Base-by-base conservation (phyloP, 306 rosid genomes). In the Malus fusca region DNA sequence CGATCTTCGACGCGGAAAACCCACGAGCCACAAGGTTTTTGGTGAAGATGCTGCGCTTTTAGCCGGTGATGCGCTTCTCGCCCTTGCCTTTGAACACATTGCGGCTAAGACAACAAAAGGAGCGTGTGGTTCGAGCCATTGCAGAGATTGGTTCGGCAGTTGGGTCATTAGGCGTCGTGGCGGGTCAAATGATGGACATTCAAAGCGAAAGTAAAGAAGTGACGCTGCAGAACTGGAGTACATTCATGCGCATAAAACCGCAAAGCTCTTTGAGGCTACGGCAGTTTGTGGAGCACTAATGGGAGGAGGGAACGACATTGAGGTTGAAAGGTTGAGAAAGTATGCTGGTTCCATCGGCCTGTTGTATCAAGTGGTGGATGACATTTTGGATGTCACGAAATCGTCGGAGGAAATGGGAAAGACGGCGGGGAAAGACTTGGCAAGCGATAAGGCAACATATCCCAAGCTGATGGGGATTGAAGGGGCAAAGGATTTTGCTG, bases 311-410 rank as follows among this genome's bases (percentile, higher is more conserved):
- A 66, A 30, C 22, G 66, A 15, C 42, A 13, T 18, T 28, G 75
- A 77, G 43, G 65, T 78, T 7, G 83, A 74, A 28, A 74, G 70
- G 25, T 4, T 81, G 83, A 81, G 85, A 71, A 78, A 60, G 40
- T 84, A 74, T 66, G 88, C 83, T 11, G 66, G 72, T 52, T 70
- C 52, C n/a, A 51, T 84, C 15, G 87, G 87, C 8, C 30, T 81
- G 70, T 70, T 81, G 80, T 71, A 70, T 71, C 85, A 85, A 56
- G 83, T 85, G 53, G 82, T 81, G 77, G 82, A 81, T 58, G 84
- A 85, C 51, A 79, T 85, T 66, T 65, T 81, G 83, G 83, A 77
- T 30, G 75, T 78, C 56, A 84, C 88, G 4, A 81, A 71, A 30
- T 64, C 85, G 18, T 74, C 81, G 1, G 66, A 59, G 60, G 82